Evolutionary conservation across 768 basidiomycete genomes (phyloP), one percentile per base, ranked within the genome.

Genomic region (Pleurotus djamor): DNA sequence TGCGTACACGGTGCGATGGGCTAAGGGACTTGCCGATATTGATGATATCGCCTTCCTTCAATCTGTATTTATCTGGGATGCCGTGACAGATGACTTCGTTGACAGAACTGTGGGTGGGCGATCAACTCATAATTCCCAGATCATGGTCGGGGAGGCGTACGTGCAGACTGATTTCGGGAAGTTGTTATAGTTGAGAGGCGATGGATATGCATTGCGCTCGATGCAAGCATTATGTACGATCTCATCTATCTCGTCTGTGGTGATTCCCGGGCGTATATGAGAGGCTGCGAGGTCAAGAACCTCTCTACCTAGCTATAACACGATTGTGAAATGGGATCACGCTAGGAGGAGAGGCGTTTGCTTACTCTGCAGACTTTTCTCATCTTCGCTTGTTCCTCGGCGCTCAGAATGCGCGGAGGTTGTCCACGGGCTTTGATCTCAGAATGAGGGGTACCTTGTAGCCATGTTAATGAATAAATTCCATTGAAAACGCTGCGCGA

Each of bases 61-160:
- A 72, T 67, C 86, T 88, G 62, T 91, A 76, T 68, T 89, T 81
- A 76, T 96, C 94, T 37, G 96, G 95, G 62, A 96, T 96, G 59
- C 96, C 97, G 71, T 99, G 97, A 72, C 97, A 98, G 66, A 99
- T 96, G 52, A 84, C 90, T 73, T 98, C 96, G 71, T 99, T 99
- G 21, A 98, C 75, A 44, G 94, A 95, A 17, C 92, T 92, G 64
- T 2, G 21, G 21, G 21, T 28, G 13, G 2, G 6, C 16, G 16
- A 28, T 28, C 54, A 56, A 38, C 21, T 21, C 13, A 44, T 8
- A 43, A 12, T 16, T 14, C n/a, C 6, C 41, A 32, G 10, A 7
- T 47, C 6, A 17, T 54, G 56, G 16, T 57, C n/a, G 55, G n/a
- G 17, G 48, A 48, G 48, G 37, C 93, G 65, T 77, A 94, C 87